Percentiles rank a stretch among this genome's conserved stretches.
Conservation (phyloP, 164 flowering plant species). For the Tinospora cordifolia region DNA sequence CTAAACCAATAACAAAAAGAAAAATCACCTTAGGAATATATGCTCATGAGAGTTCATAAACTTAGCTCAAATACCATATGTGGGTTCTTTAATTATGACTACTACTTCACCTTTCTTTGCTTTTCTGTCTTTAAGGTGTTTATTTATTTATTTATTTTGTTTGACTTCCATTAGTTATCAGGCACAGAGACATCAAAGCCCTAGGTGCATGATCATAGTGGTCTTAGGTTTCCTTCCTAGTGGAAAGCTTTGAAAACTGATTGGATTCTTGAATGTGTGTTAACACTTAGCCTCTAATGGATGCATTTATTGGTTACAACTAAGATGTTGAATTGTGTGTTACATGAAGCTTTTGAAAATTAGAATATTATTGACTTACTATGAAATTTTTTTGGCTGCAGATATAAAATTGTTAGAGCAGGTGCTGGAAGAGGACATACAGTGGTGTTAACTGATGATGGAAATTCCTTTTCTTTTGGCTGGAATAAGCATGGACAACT, state of each 20-base stretch:
- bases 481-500: conserved; percentile 98
- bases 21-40: neutral
- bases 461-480: conserved; percentile 76
- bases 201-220: too few species aligned
- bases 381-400: conserved; percentile 19
- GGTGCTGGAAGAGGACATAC: conserved; percentile 81
- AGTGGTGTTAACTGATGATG: conserved; percentile 79
- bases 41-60: neutral
- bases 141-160: too few species aligned
- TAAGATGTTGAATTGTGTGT: neutral
- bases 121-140: neutral
- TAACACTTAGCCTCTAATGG: neutral
- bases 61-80: neutral
- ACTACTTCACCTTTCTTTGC: neutral
- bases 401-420: conserved; percentile 72
- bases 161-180: neutral
- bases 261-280: neutral
- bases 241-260: too few species aligned
- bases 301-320: neutral
- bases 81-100: neutral
- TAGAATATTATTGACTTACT: neutral
- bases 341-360: neutral
- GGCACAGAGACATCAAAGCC: neutral
- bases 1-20: too few species aligned
- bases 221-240: too few species aligned